Conservation (phyloP, 441 rosid genomes). For the Pelargonium citronellum region DNA sequence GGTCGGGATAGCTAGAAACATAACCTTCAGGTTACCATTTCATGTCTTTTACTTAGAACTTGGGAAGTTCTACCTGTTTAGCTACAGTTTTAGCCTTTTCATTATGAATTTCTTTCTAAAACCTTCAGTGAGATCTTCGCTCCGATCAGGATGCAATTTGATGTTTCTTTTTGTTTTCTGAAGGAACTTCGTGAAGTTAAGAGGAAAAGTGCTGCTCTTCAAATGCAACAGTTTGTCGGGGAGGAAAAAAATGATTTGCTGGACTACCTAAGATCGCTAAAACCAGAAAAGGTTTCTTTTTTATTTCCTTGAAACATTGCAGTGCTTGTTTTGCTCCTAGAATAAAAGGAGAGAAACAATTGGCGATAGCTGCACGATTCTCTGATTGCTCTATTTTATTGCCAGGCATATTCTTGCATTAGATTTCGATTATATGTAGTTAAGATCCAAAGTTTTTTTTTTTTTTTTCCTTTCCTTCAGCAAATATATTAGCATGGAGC, state of each 20-base stretch:
- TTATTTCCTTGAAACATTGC: neutral
- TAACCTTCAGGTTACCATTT: too few species aligned
- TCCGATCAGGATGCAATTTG: constrained; percentile 13
- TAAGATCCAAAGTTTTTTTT: neutral
- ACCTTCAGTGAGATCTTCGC: neutral
- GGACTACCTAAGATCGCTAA: constrained; percentile 82
- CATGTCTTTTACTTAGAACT: neutral
- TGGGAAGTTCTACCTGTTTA: neutral
- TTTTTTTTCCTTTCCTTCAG: too few species aligned
- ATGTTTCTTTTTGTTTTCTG: constrained; percentile 24
- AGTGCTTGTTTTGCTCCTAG: constrained; percentile 7
- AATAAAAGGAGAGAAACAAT: neutral
- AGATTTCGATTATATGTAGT: neutral
- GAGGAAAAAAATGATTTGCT: constrained; percentile 93
- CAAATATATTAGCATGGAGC: too few species aligned
- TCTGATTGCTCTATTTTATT: neutral
- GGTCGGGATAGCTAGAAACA: too few species aligned
- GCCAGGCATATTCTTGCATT: constrained; percentile 12
- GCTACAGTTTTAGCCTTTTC: neutral
- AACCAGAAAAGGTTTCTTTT: constrained; percentile 82
- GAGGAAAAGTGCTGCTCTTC: constrained; percentile 85
- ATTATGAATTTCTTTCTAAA: neutral
- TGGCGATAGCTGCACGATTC: constrained; percentile 4
- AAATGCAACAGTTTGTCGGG: constrained; percentile 95
- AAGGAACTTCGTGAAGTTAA: constrained; percentile 76